Evolutionary conservation across 1,284 basidiomycete genomes (phyloP).

Genomic region (Leucoagaricus sp.): DNA sequence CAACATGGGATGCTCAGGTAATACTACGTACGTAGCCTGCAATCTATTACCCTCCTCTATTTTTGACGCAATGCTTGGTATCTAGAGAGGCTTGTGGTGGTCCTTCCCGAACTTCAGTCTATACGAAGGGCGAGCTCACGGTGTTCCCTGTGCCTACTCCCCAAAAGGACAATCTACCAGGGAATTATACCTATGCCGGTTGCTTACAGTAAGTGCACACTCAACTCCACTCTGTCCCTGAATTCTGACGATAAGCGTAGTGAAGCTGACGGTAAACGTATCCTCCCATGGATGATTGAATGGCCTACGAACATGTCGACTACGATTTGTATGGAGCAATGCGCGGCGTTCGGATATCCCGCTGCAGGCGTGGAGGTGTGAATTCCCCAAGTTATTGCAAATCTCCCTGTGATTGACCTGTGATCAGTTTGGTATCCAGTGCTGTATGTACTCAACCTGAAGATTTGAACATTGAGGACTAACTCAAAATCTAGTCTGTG

Average conservation of each 20-base stretch:
- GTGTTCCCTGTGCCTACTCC: constrained; percentile 59
- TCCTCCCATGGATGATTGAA: constrained; percentile 63
- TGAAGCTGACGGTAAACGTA: constrained; percentile 38
- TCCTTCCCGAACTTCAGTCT: constrained; percentile 69
- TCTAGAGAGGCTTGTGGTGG: constrained; percentile 70
- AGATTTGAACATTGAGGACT: background rate
- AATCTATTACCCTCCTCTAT: background rate
- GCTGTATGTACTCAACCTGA: constrained; percentile 49
- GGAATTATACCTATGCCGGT: constrained; percentile 63
- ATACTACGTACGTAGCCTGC: constrained; percentile 54
- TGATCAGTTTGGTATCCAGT: constrained; percentile 49
- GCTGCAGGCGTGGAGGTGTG: constrained; percentile 61
- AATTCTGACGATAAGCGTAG: constrained; percentile 25
- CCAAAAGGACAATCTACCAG: constrained; percentile 57
- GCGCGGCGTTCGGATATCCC: constrained; percentile 64
- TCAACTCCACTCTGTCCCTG: no score
- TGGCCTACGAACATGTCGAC: constrained; percentile 63
- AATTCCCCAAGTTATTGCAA: background rate
- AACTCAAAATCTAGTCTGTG: constrained; percentile 53
- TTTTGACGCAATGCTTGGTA: constrained; percentile 1
- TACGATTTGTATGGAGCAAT: constrained; percentile 61
- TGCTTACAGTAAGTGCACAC: constrained; percentile 69
- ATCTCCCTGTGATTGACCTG: background rate
- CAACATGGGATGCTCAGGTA: constrained; percentile 68
- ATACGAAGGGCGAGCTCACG: constrained; percentile 52